Conservation (phyloP, 805 yeast species). For the Yarrowia divulgata region DNA sequence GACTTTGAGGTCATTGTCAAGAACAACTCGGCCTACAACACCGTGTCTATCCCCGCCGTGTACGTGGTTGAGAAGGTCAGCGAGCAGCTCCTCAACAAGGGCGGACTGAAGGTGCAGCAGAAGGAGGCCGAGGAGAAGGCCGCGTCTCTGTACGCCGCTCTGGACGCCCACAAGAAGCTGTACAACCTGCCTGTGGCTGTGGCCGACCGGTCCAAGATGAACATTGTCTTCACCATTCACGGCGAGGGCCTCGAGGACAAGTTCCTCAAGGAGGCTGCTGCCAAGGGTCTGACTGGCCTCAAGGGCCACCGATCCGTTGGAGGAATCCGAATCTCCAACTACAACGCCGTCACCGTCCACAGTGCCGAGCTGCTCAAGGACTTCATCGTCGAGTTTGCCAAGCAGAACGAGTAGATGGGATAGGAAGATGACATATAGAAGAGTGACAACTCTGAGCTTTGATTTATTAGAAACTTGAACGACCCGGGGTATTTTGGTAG, state of each 20-base stretch:
- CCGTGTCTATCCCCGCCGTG: constrained; percentile 91
- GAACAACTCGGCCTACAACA: constrained; percentile 93
- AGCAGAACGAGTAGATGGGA: constrained; percentile 15
- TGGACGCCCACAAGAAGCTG: constrained; percentile 70
- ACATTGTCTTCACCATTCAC: constrained; percentile 83
- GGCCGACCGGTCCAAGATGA: constrained; percentile 82
- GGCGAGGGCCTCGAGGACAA: constrained; percentile 66
- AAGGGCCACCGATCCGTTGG: constrained; percentile 98
- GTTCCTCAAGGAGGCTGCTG: constrained; percentile 74
- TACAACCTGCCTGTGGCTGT: constrained; percentile 71
- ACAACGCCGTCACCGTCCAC: constrained; percentile 79
- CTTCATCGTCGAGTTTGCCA: constrained; percentile 66
- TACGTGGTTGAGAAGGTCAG: constrained; percentile 85
- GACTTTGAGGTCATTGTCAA: constrained; percentile 85
- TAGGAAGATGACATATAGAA: neutral
- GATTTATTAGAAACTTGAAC: neutral
- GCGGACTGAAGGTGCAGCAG: constrained; percentile 76
- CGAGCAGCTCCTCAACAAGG: constrained; percentile 63
- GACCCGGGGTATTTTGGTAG: no score
- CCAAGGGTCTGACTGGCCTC: constrained; percentile 70
- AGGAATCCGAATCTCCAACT: constrained; percentile 92
- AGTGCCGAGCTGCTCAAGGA: constrained; percentile 65
- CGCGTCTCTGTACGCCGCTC: constrained; percentile 62
- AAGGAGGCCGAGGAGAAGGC: constrained; percentile 68
- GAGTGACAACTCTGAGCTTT: neutral